Evolutionary conservation across 2,329 filamentous ascomycete genomes (phyloP), one percentile per base, ranked within the genome.

Genomic region (Colletotrichum somersetense): DNA sequence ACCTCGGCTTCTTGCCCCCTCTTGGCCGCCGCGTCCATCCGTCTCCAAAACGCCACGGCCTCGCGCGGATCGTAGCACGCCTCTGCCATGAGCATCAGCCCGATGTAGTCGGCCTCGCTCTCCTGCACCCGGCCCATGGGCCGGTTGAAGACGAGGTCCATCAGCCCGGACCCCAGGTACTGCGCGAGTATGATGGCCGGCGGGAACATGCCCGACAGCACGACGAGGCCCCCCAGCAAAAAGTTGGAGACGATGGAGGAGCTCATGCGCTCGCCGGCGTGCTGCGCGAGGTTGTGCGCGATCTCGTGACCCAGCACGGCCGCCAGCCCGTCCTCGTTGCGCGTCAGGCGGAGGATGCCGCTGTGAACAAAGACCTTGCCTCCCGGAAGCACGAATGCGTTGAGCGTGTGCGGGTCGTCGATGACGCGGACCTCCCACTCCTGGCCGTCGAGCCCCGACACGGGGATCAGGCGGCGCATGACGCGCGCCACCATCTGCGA

Each of bases 281-380:
- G 92, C 68, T 89, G 87, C 0, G 92, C 91, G 20, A 93, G 86
- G 74, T 91, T 92, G 78, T 96, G 93, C 23, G 92, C 92, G 73
- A 95, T 93, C 83, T 95, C 93, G 80, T 95, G 93, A 18, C 92
- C 92, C 18, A 96, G 84, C 3, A 96, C 92, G 1, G 93, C 89
- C 5, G 93, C 93, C 35, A 96, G 84, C 3, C 90, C 91, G 78
- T 92, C 88, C 68, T 94, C 92, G 76, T 85, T 90, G 64, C 85
- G 79, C 71, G 91, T 92, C 30, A 94, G 83, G n/a, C 87, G 86
- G 66, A 95, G 80, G 42, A 96, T 90, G 48, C 93, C 93, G 74
- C 89, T 91, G 78, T 90, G 92, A 2, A 96, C 92, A 78, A 95
- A 95, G 0, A 96, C 92, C 76, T 95, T 94, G 33, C 93, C 92